Evolutionary conservation across 2,329 filamentous ascomycete genomes (phyloP).

Genomic region (Berkeleyomyces basicola): DNA sequence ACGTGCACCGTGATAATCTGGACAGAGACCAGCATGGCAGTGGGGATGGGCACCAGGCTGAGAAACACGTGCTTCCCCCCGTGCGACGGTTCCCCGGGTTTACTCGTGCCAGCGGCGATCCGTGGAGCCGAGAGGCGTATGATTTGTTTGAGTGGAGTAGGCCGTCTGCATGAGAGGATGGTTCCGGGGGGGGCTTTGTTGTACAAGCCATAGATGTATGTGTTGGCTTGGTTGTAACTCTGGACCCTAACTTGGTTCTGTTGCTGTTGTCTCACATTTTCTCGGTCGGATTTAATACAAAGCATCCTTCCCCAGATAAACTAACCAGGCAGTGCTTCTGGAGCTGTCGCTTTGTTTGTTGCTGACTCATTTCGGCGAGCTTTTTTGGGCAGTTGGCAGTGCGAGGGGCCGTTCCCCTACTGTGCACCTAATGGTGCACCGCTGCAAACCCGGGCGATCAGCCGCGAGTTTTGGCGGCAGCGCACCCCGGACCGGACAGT

Average conservation of each 20-base stretch:
- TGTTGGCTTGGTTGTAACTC: no score
- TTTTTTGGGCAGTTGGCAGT: conserved; percentile 3
- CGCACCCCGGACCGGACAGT: not conserved
- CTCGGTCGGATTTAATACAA: not conserved
- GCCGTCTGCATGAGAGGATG: not conserved
- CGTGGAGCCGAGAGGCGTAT: conserved; percentile 22
- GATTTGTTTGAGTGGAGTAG: conserved; percentile 20
- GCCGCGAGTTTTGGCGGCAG: no score
- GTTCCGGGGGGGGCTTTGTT: not conserved
- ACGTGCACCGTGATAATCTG: not conserved
- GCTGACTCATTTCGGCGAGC: conserved; percentile 12
- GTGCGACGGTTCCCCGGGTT: conserved; percentile 11
- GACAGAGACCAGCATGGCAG: not conserved
- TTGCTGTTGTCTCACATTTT: no score
- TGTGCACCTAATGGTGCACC: no score
- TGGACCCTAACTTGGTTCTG: no score
- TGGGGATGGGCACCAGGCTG: not conserved
- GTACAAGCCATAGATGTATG: no score
- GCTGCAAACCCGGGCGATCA: no score
- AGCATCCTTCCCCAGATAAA: not conserved
- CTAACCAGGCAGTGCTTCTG: not conserved
- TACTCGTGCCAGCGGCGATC: conserved; percentile 15
- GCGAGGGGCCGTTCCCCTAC: no score
- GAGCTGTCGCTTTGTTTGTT: no score
- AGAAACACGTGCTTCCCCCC: not conserved